These are phyloP conservation scores for Vanderwaltozyma verrucispora DNA, from an alignment of 805 yeast species.

Conservation along the genomic window DNA sequence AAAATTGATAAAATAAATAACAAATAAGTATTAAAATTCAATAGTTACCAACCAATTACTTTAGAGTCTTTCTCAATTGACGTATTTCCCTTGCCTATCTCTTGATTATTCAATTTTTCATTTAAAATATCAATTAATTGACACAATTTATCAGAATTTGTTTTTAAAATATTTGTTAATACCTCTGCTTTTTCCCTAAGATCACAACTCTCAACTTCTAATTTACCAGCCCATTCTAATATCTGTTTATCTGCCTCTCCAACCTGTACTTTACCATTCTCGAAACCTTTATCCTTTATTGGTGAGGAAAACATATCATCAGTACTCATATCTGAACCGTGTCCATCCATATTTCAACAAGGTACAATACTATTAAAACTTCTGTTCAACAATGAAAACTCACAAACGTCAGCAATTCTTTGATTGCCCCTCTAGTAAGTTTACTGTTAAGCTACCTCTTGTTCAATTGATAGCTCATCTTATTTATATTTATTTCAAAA, in stretches of 20 bases:
- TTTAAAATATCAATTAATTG: not conserved
- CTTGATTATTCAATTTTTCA: not conserved
- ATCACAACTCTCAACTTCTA: conserved; percentile 40
- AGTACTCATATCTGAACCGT: conserved; percentile 1
- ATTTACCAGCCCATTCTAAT: conserved; percentile 39
- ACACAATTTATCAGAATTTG: conserved; percentile 6
- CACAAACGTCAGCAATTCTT: no score
- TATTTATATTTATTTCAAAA: no score
- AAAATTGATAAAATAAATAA: no score
- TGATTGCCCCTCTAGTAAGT: no score
- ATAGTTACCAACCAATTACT: no score
- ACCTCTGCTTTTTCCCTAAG: conserved; percentile 26
- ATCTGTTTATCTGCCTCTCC: conserved; percentile 26
- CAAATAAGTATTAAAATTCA: no score
- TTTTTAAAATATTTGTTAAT: conserved; percentile 11
- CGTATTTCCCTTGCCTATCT: no score
- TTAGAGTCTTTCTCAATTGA: no score
- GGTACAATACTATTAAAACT: no score
- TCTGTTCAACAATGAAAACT: no score
- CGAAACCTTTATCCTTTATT: not conserved
- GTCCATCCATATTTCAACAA: not conserved
- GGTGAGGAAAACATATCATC: conserved; percentile 3
- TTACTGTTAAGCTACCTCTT: no score
- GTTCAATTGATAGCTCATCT: no score
- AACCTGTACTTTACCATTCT: not conserved